Conservation (phyloP, 2,329 filamentous ascomycete species). For the Xylariaceae sp. region DNA sequence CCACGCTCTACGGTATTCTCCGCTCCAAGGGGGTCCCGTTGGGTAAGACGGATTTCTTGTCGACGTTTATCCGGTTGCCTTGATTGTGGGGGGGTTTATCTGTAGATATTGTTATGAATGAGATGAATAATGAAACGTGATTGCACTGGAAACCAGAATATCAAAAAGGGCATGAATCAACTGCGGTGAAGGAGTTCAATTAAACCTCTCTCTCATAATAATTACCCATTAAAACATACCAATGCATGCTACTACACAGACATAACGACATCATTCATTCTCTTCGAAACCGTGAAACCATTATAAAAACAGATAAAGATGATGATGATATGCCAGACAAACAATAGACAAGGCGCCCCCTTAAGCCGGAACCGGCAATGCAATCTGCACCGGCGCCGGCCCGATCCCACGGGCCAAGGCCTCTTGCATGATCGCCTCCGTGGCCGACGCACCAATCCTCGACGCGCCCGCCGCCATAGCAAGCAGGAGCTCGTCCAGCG, state of each 20-base stretch:
- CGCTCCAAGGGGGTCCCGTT: slow-evolving; percentile 56
- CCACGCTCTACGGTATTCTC: slow-evolving; percentile 55
- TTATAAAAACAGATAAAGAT: not conserved
- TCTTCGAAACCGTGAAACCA: no score
- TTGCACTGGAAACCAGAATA: no score
- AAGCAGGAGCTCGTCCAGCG: slow-evolving; percentile 50
- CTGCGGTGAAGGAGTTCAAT: not conserved
- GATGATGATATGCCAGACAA: not conserved
- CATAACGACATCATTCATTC: no score
- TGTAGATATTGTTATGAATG: not conserved
- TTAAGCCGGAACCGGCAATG: not conserved
- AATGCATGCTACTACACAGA: no score
- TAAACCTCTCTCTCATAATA: no score
- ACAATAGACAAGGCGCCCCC: not conserved
- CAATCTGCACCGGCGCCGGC: slow-evolving; percentile 11
- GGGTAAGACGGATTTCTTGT: slow-evolving; percentile 52
- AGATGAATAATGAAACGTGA: no score
- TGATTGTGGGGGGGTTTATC: not conserved
- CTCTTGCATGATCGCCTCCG: slow-evolving; percentile 49
- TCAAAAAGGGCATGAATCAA: no score
- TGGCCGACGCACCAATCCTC: slow-evolving; percentile 53
- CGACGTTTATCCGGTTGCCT: slow-evolving; percentile 28
- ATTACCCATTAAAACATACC: no score
- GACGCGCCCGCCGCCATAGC: slow-evolving; percentile 51
- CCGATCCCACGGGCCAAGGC: slow-evolving; percentile 38